A percentile compares a stretch with the other conserved stretches of the same genome.
Evolutionary conservation across 768 basidiomycete genomes (phyloP).

Genomic region (Solioccasus polychromus): DNA sequence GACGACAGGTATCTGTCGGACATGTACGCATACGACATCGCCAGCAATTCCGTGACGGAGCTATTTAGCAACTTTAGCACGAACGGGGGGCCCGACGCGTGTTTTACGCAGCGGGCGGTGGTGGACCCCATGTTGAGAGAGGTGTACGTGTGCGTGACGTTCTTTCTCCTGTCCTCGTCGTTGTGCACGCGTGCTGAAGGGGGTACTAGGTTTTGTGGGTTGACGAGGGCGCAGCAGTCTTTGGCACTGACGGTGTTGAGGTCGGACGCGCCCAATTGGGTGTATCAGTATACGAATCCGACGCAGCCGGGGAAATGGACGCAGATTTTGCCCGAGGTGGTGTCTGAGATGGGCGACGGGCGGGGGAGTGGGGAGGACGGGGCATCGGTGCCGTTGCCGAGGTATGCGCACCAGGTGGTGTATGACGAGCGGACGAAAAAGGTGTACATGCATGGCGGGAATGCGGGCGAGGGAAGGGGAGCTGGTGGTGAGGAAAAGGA

Average conservation of each 20-base stretch:
- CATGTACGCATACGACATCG: slow-evolving; percentile 72
- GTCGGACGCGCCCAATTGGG: slow-evolving; percentile 58
- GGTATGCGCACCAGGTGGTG: slow-evolving; percentile 79
- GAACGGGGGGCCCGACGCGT: slow-evolving; percentile 65
- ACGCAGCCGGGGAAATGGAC: slow-evolving; percentile 64
- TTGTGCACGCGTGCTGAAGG: background rate
- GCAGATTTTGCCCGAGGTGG: slow-evolving; percentile 42
- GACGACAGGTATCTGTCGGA: slow-evolving; percentile 67
- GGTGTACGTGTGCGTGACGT: slow-evolving; percentile 64
- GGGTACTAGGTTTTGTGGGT: slow-evolving; percentile 67
- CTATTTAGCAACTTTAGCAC: slow-evolving; percentile 60
- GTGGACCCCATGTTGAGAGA: slow-evolving; percentile 61
- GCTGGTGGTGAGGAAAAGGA: slow-evolving; percentile 25
- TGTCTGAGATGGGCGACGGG: background rate
- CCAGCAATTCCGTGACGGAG: slow-evolving; percentile 54
- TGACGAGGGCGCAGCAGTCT: slow-evolving; percentile 43
- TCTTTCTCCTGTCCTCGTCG: background rate
- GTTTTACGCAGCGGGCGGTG: slow-evolving; percentile 72
- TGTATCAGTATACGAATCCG: slow-evolving; percentile 55
- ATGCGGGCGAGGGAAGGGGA: slow-evolving; percentile 46
- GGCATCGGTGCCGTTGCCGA: slow-evolving; percentile 50
- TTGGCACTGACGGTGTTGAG: slow-evolving; percentile 41
- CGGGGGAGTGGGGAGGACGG: slow-evolving; percentile 18
- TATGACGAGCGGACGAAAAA: slow-evolving; percentile 58
- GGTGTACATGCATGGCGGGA: slow-evolving; percentile 76